A percentile compares a stretch with the other conserved stretches of the same genome.
These are phyloP conservation scores for Trypanosoma vivax DNA, from an alignment of 208 protist species.

Conservation along the genomic window DNA sequence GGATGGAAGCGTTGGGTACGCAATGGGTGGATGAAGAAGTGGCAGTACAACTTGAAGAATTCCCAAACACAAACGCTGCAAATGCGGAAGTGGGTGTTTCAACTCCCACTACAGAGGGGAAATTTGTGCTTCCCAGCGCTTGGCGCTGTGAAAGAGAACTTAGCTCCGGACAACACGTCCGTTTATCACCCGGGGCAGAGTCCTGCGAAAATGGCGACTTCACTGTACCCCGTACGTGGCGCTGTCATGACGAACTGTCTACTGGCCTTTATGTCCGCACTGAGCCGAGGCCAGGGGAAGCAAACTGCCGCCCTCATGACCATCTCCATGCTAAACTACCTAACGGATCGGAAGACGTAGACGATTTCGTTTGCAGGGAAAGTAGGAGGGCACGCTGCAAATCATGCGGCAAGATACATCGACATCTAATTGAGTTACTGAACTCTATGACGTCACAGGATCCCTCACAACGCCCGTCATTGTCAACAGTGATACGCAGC, in stretches of 20 bases:
- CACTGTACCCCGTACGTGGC: slow-evolving; percentile 14
- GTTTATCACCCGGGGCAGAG: neutral
- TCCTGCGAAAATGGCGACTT: neutral
- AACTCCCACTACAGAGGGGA: neutral
- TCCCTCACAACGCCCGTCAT: slow-evolving; percentile 17
- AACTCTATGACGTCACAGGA: slow-evolving; percentile 28
- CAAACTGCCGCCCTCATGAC: neutral
- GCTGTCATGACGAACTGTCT: slow-evolving; percentile 16
- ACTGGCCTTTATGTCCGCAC: slow-evolving; percentile 2
- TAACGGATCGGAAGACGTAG: neutral
- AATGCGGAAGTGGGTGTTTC: neutral
- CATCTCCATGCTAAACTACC: slow-evolving; percentile 9
- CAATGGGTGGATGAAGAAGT: slow-evolving; percentile 24
- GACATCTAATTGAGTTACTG: slow-evolving; percentile 27
- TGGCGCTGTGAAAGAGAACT: slow-evolving; percentile 28
- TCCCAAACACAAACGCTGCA: neutral
- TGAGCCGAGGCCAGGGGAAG: neutral
- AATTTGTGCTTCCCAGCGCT: slow-evolving; percentile 20
- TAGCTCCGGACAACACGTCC: slow-evolving; percentile 7
- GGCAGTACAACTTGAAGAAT: neutral
- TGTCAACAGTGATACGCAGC: slow-evolving; percentile 21
- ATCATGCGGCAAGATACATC: slow-evolving; percentile 31
- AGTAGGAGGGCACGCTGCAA: slow-evolving; percentile 12
- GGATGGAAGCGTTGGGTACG: slow-evolving; percentile 13
- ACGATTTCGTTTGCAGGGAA: neutral